Evolutionary conservation across 2,329 filamentous ascomycete genomes (phyloP).

Genomic region (Fusarium staphyleae): DNA sequence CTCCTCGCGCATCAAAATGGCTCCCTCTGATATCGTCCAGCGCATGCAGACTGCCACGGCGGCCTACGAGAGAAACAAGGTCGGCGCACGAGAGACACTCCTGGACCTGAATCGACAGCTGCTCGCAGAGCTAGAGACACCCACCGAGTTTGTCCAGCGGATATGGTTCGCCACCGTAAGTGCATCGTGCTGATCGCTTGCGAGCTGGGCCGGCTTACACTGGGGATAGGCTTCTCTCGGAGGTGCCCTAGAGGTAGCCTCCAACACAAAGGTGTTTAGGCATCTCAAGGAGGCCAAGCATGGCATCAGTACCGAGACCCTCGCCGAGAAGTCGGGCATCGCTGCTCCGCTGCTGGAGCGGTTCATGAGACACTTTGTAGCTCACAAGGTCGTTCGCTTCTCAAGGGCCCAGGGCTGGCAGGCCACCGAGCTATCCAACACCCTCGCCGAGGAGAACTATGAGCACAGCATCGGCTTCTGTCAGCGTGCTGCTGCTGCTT

Average conservation of each 20-base stretch:
- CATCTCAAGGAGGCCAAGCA: constrained; percentile 3
- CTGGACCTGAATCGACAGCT: constrained; percentile 20
- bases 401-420: constrained; percentile 17
- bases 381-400: constrained; percentile 13
- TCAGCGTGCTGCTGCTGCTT: constrained; percentile 8
- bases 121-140: constrained; percentile 24
- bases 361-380: constrained; percentile 28
- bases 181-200: not conserved
- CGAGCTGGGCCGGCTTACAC: not conserved
- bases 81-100: constrained; percentile 19
- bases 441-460: constrained; percentile 12
- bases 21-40: constrained; percentile 11
- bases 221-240: constrained; percentile 13
- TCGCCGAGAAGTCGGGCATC: constrained; percentile 16
- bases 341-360: constrained; percentile 8
- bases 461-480: constrained; percentile 23
- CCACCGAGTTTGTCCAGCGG: constrained; percentile 20
- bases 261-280: constrained; percentile 16
- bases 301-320: constrained; percentile 7
- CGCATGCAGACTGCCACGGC: constrained; percentile 15
- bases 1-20: not conserved
- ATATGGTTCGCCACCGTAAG: constrained; percentile 20
- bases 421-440: constrained; percentile 19
- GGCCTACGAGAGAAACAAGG: constrained; percentile 8
- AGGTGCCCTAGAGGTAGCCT: constrained; percentile 13